These are phyloP conservation scores for Yamadazyma sp. DNA, from an alignment of 1,139 yeast genomes.

Conservation along the genomic window DNA sequence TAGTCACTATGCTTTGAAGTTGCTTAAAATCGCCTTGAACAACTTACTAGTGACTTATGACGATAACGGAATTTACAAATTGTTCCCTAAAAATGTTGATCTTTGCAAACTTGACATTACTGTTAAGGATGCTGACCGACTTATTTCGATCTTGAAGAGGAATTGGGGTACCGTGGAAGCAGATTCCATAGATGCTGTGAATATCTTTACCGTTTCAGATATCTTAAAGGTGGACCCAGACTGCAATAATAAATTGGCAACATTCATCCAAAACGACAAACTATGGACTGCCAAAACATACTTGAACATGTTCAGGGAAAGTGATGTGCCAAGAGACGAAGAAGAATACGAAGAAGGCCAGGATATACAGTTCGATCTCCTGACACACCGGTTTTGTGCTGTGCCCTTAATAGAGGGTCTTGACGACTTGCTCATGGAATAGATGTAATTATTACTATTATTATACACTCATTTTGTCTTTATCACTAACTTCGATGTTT, in stretches of 20 bases:
- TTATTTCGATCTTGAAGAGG: constrained; percentile 4
- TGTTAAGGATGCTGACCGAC: constrained; percentile 3
- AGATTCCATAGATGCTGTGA: constrained; percentile 5
- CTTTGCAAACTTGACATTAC: constrained; percentile 5
- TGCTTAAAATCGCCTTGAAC: constrained; percentile 9
- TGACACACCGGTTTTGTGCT: constrained; percentile 2
- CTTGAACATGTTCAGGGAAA: constrained; percentile 10
- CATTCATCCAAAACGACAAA: constrained; percentile 10
- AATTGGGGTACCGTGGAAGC: constrained; percentile 7
- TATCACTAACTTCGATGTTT: constrained; percentile 5
- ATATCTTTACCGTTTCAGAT: constrained; percentile 11
- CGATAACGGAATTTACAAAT: constrained; percentile 14
- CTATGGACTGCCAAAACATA: constrained; percentile 11
- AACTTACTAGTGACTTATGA: constrained; percentile 6
- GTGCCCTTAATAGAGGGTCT: constrained; percentile 7
- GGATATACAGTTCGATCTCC: constrained; percentile 9
- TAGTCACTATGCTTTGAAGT: constrained; percentile 12
- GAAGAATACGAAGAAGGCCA: constrained; percentile 6
- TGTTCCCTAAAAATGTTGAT: constrained; percentile 9
- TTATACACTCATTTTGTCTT: constrained; percentile 2
- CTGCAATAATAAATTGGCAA: constrained; percentile 6
- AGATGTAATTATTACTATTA: not conserved
- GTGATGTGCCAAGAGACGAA: constrained; percentile 12
- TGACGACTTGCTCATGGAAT: constrained; percentile 9
- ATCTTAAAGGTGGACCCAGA: constrained; percentile 7